Evolutionary conservation across 495 filamentous ascomycete genomes (phyloP), one percentile per base, ranked within the genome.

Genomic region (Penicillium longicatenatum): DNA sequence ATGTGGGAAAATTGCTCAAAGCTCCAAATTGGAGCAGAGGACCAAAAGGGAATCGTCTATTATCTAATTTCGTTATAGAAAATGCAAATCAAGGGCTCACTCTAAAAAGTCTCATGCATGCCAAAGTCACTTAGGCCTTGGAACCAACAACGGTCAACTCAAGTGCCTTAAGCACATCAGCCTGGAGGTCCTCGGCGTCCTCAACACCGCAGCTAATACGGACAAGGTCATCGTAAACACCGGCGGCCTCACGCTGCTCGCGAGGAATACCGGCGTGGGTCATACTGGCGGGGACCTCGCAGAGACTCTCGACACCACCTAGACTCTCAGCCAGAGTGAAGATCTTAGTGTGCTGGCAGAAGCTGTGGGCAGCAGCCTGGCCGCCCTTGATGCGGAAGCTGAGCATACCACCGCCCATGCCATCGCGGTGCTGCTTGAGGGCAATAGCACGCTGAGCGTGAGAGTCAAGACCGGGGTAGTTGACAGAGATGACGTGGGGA

Each of bases 191-290:
- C 65, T 88, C 87, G 1, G 80, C 85, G 73, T 98, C 94, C 76
- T 98, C 94, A 58, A 98, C 84, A 51, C 94, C 94, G 69, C 91
- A 96, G 79, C 91, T 96, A 48, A 98, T 78, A 52, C 94, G 83
- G 37, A 98, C 89, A n/a, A 98, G 82, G 74, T 98, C 94, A 69
- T 98, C 94, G 67, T 84, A 97, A n/a, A 98, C 92, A 37, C 94
- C 94, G 1, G 91, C 92, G 19, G 84, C 88, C 79, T 98, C 94
- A 46, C 94, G 84, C 76, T 93, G 84, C 44, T 90, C 92, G 70
- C 82, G 82, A 22, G 94, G 94, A 62, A 99, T 99, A 45, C 93
- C 95, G 29, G 90, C 86, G 75, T 99, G 94, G 19, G 94, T 99
- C 94, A 99, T 99, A 70, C 83, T 88, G 39, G 89, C 85, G 2